phyloP scores from a whole-genome alignment of 2,329 filamentous ascomycete species.

The Cytospora mali region DNA sequence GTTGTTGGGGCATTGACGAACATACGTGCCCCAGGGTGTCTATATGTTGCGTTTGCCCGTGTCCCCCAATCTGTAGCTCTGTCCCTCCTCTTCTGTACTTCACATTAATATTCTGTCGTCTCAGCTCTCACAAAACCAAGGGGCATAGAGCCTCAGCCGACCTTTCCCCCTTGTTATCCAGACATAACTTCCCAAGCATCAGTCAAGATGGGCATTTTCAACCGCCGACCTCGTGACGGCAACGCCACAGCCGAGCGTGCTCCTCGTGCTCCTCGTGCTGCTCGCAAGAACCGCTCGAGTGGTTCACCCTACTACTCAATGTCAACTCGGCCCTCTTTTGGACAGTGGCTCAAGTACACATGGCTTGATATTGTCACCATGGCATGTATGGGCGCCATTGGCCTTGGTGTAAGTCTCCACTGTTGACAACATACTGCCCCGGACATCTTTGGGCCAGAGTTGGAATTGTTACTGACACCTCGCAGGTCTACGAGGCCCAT shows the following conservation, averaged over 20 bases:
- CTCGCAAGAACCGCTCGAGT: conserved; percentile 7
- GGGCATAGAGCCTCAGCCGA: background rate
- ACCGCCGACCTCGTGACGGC: conserved; percentile 30
- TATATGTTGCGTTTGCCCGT: background rate
- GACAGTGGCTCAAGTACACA: conserved; percentile 70
- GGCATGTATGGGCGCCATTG: conserved; percentile 65
- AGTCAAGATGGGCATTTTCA: conserved; percentile 34
- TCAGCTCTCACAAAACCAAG: background rate
- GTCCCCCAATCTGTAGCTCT: background rate
- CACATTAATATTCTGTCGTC: background rate
- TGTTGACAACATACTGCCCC: background rate
- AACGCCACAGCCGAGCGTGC: conserved; percentile 10
- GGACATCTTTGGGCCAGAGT: background rate
- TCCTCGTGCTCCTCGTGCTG: background rate
- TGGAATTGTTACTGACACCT: background rate
- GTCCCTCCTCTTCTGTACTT: background rate
- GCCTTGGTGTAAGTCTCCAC: conserved; percentile 61
- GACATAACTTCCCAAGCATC: background rate
- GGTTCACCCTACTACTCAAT: conserved; percentile 33
- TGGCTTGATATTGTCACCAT: conserved; percentile 71
- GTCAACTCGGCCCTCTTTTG: conserved; percentile 46
- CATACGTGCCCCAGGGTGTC: too few relatives aligned
- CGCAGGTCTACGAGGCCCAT: conserved; percentile 62
- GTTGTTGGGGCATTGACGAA: background rate
- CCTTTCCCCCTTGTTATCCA: background rate